phyloP scores from a whole-genome alignment of 768 basidiomycete species.

The Amylocystis lapponica region DNA sequence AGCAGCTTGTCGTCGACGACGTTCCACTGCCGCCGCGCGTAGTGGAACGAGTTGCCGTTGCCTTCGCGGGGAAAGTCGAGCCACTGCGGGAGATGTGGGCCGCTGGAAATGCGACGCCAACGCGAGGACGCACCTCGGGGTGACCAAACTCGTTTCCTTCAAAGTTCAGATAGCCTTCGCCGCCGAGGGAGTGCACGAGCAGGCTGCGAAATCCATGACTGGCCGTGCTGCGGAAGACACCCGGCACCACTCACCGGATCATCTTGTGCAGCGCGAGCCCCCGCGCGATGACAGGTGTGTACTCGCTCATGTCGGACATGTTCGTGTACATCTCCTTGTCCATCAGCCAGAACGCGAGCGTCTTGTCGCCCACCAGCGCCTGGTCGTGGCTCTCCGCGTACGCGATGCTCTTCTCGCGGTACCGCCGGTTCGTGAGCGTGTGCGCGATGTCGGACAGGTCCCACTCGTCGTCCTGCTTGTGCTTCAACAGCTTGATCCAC shows the following conservation, averaged over 20 bases:
- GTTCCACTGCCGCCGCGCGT: slow-evolving; percentile 96
- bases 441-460: slow-evolving; percentile 80
- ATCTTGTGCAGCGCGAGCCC: slow-evolving; percentile 95
- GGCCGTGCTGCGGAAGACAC: neutral
- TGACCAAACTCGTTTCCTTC: slow-evolving; percentile 99
- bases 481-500: slow-evolving; percentile 99
- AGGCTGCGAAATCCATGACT: slow-evolving; percentile 47
- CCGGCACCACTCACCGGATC: slow-evolving; percentile 64
- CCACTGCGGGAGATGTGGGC: slow-evolving; percentile 52
- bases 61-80: slow-evolving; percentile 98
- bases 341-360: slow-evolving; percentile 99
- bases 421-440: slow-evolving; percentile 84
- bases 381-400: slow-evolving; percentile 98
- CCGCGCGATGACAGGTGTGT: slow-evolving; percentile 83
- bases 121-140: slow-evolving; percentile 62
- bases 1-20: slow-evolving; percentile 79
- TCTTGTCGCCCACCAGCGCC: slow-evolving; percentile 98
- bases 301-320: slow-evolving; percentile 82
- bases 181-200: slow-evolving; percentile 87
- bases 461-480: slow-evolving; percentile 84
- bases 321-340: slow-evolving; percentile 99
- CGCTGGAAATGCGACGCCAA: neutral
- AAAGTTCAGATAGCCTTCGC: slow-evolving; percentile 97
- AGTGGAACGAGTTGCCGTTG: slow-evolving; percentile 93
- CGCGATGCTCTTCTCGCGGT: slow-evolving; percentile 88